These are phyloP conservation scores for Knufia petricola DNA, from an alignment of 2,329 filamentous ascomycete genomes.

Conservation along the genomic window DNA sequence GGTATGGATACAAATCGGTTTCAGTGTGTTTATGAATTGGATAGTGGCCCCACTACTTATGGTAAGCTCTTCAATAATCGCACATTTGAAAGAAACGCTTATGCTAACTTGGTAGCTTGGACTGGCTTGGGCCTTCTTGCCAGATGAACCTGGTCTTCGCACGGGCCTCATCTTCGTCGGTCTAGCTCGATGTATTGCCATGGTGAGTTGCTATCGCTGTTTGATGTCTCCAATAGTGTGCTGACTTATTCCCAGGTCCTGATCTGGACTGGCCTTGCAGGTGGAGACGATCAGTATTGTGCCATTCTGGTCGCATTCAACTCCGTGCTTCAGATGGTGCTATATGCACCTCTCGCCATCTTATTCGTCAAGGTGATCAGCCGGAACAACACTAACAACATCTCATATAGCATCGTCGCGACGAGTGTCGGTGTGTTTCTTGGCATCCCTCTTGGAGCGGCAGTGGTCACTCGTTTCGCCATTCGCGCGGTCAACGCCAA, in stretches of 20 bases:
- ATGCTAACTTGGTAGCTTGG: slow-evolving; percentile 32
- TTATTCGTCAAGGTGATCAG: slow-evolving; percentile 64
- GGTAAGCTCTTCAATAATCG: too few species aligned
- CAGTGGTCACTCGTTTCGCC: slow-evolving; percentile 60
- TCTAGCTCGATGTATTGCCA: slow-evolving; percentile 76
- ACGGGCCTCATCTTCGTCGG: slow-evolving; percentile 73
- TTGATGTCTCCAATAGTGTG: neutral
- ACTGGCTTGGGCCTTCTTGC: slow-evolving; percentile 43
- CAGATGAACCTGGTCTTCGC: slow-evolving; percentile 40
- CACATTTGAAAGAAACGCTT: neutral
- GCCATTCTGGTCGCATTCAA: slow-evolving; percentile 69
- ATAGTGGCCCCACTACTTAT: slow-evolving; percentile 72
- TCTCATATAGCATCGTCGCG: slow-evolving; percentile 57
- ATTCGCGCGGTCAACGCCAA: slow-evolving; percentile 47
- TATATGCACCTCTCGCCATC: slow-evolving; percentile 60
- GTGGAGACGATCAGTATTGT: slow-evolving; percentile 72
- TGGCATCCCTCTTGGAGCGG: slow-evolving; percentile 71
- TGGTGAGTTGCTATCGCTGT: slow-evolving; percentile 42
- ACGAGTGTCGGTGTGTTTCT: slow-evolving; percentile 76
- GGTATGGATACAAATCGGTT: slow-evolving; percentile 67
- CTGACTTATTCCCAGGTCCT: slow-evolving; percentile 26
- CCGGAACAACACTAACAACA: slow-evolving; percentile 17
- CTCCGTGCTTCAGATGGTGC: slow-evolving; percentile 62
- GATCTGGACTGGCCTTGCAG: slow-evolving; percentile 70
- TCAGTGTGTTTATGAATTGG: slow-evolving; percentile 74